phyloP scores from a whole-genome alignment of 177 flowering plant species.

The Telopea speciosissima region DNA sequence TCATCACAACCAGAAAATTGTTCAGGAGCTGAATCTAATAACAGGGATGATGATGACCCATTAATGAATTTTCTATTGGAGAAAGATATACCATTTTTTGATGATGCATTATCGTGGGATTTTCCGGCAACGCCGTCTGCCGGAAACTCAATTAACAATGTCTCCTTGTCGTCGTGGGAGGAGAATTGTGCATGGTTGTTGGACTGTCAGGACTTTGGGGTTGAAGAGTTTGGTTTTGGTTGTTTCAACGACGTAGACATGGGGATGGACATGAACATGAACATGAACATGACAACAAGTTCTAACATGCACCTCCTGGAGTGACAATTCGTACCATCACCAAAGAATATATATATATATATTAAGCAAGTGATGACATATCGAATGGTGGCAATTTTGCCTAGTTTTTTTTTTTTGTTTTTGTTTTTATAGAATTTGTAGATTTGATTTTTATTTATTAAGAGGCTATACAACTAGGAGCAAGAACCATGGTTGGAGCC shows the following conservation, averaged over 20 bases:
- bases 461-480: background rate
- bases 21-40: slow-evolving; percentile 25
- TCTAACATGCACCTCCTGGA: background rate
- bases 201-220: slow-evolving; percentile 23
- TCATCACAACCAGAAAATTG: slow-evolving; percentile 22
- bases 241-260: slow-evolving; percentile 2
- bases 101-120: slow-evolving; percentile 22
- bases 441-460: background rate
- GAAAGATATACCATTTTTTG: slow-evolving; percentile 19
- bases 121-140: slow-evolving; percentile 17
- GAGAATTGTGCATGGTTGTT: slow-evolving; percentile 16
- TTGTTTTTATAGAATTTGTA: background rate
- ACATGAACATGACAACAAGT: background rate
- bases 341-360: background rate
- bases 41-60: slow-evolving; percentile 23
- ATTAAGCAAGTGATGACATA: no score
- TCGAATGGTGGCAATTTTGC: no score
- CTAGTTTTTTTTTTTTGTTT: no score
- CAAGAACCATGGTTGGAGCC: background rate
- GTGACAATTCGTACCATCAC: background rate
- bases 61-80: slow-evolving; percentile 26
- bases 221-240: slow-evolving; percentile 19
- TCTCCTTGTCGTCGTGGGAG: background rate
- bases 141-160: slow-evolving; percentile 7
- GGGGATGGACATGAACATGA: slow-evolving; percentile 2